These are phyloP conservation scores for Taiozyma sp. DNA, from an alignment of 1,139 yeast species.

Conservation along the genomic window DNA sequence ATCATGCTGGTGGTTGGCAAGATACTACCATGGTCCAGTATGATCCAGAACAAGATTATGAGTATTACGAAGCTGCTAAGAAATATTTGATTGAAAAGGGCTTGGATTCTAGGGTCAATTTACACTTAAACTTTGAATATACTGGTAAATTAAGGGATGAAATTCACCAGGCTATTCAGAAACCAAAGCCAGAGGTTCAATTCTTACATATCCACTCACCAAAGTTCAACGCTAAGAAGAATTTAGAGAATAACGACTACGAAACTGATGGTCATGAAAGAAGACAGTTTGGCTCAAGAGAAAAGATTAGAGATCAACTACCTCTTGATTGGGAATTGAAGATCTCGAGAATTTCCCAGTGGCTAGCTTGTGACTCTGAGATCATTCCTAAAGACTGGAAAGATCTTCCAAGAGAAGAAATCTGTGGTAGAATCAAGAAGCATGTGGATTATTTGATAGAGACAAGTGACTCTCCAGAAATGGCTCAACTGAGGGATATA, in stretches of 20 bases:
- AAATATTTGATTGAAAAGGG: slow-evolving; percentile 15
- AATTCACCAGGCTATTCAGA: slow-evolving; percentile 24
- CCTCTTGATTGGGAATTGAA: slow-evolving; percentile 49
- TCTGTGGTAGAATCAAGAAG: slow-evolving; percentile 20
- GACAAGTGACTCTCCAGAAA: slow-evolving; percentile 24
- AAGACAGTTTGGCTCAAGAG: slow-evolving; percentile 46
- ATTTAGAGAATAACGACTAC: slow-evolving; percentile 35
- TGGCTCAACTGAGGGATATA: slow-evolving; percentile 20
- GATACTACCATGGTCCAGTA: slow-evolving; percentile 42
- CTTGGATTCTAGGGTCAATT: slow-evolving; percentile 20
- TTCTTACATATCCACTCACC: slow-evolving; percentile 58
- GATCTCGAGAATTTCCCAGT: slow-evolving; percentile 52
- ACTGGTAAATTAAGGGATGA: slow-evolving; percentile 20
- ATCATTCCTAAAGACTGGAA: slow-evolving; percentile 43
- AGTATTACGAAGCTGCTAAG: slow-evolving; percentile 21
- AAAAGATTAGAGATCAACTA: slow-evolving; percentile 38
- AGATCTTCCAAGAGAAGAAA: slow-evolving; percentile 39
- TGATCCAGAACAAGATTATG: slow-evolving; percentile 37
- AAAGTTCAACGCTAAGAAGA: slow-evolving; percentile 50
- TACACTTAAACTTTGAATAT: slow-evolving; percentile 20
- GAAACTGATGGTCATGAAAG: slow-evolving; percentile 38
- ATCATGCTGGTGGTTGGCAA: slow-evolving; percentile 29
- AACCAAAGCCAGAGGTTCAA: slow-evolving; percentile 35
- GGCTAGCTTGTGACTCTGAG: slow-evolving; percentile 49
- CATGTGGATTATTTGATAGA: slow-evolving; percentile 23